These are phyloP conservation scores for Coemansia umbellata DNA, from an alignment of 192 early-diverging fungal genomes.

Conservation along the genomic window DNA sequence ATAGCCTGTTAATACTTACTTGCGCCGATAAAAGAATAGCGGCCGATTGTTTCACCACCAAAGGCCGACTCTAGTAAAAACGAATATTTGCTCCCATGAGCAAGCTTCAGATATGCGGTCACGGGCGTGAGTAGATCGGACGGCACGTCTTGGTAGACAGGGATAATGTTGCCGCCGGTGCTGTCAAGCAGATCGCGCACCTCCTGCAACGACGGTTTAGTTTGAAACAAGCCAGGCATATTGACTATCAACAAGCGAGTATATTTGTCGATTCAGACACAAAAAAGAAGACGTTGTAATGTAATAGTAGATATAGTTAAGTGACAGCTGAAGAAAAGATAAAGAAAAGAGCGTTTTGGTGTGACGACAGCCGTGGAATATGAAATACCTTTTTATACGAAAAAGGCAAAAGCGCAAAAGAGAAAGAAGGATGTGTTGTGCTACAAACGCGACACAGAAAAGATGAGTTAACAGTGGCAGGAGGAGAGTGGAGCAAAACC, in stretches of 20 bases:
- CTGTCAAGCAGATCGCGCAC: constrained; percentile 59
- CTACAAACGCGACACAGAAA: not conserved
- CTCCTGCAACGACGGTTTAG: constrained; percentile 67
- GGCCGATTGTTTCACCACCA: constrained; percentile 92
- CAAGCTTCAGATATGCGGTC: constrained; percentile 88
- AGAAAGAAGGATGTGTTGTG: not conserved
- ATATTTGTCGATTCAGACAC: not conserved
- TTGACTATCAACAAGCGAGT: not conserved
- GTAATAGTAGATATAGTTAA: constrained; percentile 1
- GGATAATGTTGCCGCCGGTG: constrained; percentile 80
- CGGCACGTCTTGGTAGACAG: constrained; percentile 81
- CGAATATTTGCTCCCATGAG: constrained; percentile 76
- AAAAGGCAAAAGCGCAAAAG: not conserved
- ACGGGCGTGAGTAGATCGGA: constrained; percentile 96
- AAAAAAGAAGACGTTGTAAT: not conserved
- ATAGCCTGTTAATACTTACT: no score
- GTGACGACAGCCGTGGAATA: no score
- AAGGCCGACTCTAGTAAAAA: constrained; percentile 94
- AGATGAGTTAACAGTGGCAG: not conserved
- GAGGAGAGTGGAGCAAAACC: not conserved
- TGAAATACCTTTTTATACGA: no score
- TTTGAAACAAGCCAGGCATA: constrained; percentile 27
- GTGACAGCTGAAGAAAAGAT: not conserved
- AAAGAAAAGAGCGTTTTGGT: constrained; percentile 7
- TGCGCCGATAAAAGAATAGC: constrained; percentile 94